phyloP scores from a whole-genome alignment of 2,329 filamentous ascomycete species.

The Curvularia sp. region DNA sequence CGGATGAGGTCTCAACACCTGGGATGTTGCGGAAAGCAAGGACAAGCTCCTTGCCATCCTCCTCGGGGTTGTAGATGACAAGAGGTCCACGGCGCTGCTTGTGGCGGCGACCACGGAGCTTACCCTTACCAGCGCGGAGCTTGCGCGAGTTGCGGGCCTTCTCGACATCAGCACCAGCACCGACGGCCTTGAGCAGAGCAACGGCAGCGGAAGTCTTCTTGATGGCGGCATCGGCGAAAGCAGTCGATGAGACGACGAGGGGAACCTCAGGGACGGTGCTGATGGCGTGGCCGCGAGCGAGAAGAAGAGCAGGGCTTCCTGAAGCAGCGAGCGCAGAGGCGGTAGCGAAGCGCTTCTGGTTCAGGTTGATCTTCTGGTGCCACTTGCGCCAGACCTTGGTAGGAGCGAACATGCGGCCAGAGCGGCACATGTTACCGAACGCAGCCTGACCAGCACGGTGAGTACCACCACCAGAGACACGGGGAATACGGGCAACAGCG shows the following conservation, averaged over 20 bases:
- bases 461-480: slow-evolving; percentile 99
- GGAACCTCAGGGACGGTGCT: slow-evolving; percentile 92
- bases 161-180: slow-evolving; percentile 87
- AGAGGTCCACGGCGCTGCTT: slow-evolving; percentile 97
- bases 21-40: slow-evolving; percentile 98
- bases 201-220: slow-evolving; percentile 89
- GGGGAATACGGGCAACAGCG: slow-evolving; percentile 99
- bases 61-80: slow-evolving; percentile 94
- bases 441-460: slow-evolving; percentile 99
- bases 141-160: slow-evolving; percentile 98
- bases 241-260: slow-evolving; percentile 90
- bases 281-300: slow-evolving; percentile 97
- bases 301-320: slow-evolving; percentile 89
- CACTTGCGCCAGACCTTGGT: slow-evolving; percentile 99
- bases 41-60: slow-evolving; percentile 93
- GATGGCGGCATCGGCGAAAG: slow-evolving; percentile 80
- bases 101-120: slow-evolving; percentile 95
- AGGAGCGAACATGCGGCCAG: slow-evolving; percentile 99
- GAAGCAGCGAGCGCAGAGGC: slow-evolving; percentile 97
- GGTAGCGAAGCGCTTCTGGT: slow-evolving; percentile 98
- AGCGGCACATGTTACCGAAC: slow-evolving; percentile 99
- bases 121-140: slow-evolving; percentile 98
- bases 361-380: slow-evolving; percentile 99
- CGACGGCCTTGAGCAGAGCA: slow-evolving; percentile 86
- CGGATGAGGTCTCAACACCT: slow-evolving; percentile 94